These are phyloP conservation scores for Globisporangium recalcitrans DNA, from an alignment of 352 stramenopile species.

Conservation along the genomic window DNA sequence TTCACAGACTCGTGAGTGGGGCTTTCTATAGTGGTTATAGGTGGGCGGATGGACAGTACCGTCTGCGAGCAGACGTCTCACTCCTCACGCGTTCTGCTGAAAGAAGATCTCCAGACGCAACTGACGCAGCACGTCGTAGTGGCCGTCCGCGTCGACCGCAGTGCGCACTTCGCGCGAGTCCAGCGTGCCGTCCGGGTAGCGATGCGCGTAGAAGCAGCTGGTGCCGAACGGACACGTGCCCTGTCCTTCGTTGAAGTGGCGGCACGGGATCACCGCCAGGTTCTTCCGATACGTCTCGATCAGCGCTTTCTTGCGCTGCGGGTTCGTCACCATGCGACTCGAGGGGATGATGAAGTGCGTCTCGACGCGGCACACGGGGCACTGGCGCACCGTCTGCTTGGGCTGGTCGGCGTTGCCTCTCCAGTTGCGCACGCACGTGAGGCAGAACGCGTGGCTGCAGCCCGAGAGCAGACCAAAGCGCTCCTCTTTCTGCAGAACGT, in stretches of 20 bases:
- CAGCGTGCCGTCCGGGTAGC: constrained; percentile 57
- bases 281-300: constrained; percentile 73
- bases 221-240: constrained; percentile 81
- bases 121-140: constrained; percentile 74
- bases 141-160: constrained; percentile 59
- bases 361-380: constrained; percentile 68
- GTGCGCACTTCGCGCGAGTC: constrained; percentile 62
- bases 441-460: constrained; percentile 80
- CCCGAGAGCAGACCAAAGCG: constrained; percentile 79
- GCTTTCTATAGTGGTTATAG: constrained; percentile 3
- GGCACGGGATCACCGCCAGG: constrained; percentile 70
- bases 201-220: constrained; percentile 85
- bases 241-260: constrained; percentile 79
- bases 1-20: not conserved
- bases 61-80: not conserved
- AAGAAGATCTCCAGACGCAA: constrained; percentile 70
- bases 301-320: constrained; percentile 59
- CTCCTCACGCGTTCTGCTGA: constrained; percentile 18
- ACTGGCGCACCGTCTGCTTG: constrained; percentile 77
- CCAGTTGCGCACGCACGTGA: constrained; percentile 81
- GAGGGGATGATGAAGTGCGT: constrained; percentile 84
- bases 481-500: constrained; percentile 64
- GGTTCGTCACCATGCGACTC: constrained; percentile 68
- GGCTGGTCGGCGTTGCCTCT: constrained; percentile 51
- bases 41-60: not conserved